These are phyloP conservation scores for Lunasporangiospora selenospora DNA, from an alignment of 192 early-diverging fungal genomes.

Conservation along the genomic window DNA sequence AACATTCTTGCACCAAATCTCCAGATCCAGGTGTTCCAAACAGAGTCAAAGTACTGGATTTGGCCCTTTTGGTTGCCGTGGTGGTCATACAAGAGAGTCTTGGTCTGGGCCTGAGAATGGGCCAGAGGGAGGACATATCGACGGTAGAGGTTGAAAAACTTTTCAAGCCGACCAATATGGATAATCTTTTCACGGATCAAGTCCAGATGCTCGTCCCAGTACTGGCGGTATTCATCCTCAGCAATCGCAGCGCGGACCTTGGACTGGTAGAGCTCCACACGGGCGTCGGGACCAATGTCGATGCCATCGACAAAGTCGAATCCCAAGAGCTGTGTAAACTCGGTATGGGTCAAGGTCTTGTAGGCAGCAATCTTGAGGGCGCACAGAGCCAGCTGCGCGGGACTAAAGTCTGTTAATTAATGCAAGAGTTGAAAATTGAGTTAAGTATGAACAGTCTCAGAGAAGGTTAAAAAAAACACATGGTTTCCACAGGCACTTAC, in stretches of 20 bases:
- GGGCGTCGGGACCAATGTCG: slow-evolving; percentile 29
- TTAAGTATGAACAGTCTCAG: neutral
- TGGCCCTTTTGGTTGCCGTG: slow-evolving; percentile 18
- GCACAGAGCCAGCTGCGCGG: slow-evolving; percentile 41
- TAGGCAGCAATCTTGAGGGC: slow-evolving; percentile 44
- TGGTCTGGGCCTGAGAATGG: slow-evolving; percentile 26
- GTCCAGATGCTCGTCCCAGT: slow-evolving; percentile 46
- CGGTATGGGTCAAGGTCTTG: slow-evolving; percentile 28
- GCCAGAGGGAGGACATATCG: slow-evolving; percentile 29
- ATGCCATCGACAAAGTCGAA: slow-evolving; percentile 30
- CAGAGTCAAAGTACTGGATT: slow-evolving; percentile 34
- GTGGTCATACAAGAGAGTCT: slow-evolving; percentile 21
- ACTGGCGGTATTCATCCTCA: slow-evolving; percentile 25
- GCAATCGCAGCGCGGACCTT: slow-evolving; percentile 29
- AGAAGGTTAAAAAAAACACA: neutral
- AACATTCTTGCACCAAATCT: slow-evolving; percentile 23
- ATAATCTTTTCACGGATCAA: slow-evolving; percentile 42
- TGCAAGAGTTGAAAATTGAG: neutral
- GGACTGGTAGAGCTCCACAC: slow-evolving; percentile 32
- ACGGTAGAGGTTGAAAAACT: slow-evolving; percentile 40
- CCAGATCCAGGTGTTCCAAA: slow-evolving; percentile 47
- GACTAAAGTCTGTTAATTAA: slow-evolving; percentile 30
- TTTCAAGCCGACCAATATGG: slow-evolving; percentile 42
- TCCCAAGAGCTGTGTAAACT: slow-evolving; percentile 44
- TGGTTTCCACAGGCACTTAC: slow-evolving; percentile 3